Base-by-base conservation (phyloP, 2,329 filamentous ascomycete species). In the Ophiostoma himal-ulmi region DNA sequence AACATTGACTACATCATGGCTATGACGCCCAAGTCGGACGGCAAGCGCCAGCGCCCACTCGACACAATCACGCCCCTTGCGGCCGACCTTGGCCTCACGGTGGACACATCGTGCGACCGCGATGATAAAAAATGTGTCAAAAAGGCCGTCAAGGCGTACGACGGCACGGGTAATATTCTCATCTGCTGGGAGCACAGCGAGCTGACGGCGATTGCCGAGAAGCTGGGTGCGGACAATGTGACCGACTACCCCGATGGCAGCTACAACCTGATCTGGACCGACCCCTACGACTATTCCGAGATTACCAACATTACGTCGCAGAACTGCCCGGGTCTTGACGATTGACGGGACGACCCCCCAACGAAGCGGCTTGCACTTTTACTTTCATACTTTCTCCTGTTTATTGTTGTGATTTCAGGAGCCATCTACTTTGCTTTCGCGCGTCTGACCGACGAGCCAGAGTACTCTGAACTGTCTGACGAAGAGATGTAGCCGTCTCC, bases 1-100 rank as follows among this genome's bases (percentile, higher is more conserved):
- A 77, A 87, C 69, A 87, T 89, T 73, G 83, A 81, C 1, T 79
- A 87, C 72, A 87, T 89, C 71, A 82, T 89, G 78, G 86, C 86
- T 0, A 79, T 87, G 76, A 80, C 78, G 5, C 84, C 84, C 34
- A 83, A 87, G 77, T 77, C 77, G 1, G 86, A 81, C 74, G 86
- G 86, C 68, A 80, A 78, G 20, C 81, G 84, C 17, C 78, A 80
- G 67, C 82, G 87, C 1, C 86, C 87, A 0, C 83, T 83, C 44
- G 79, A 85, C 68, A 89, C 87, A 0, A 86, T 89, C 13, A 74
- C 81, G 70, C 87, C 86, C 0, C 77, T 89, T 0, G 84, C 87
- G 0, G 75, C 78, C 1, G 85, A 88, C 67, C 80, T 89, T 1
- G 85, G 84, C 4, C 77, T 89, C 5, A 80, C 78, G 0, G 82